phyloP scores from a whole-genome alignment of 768 basidiomycete species.

The Boletus pseudo-olivaceus region DNA sequence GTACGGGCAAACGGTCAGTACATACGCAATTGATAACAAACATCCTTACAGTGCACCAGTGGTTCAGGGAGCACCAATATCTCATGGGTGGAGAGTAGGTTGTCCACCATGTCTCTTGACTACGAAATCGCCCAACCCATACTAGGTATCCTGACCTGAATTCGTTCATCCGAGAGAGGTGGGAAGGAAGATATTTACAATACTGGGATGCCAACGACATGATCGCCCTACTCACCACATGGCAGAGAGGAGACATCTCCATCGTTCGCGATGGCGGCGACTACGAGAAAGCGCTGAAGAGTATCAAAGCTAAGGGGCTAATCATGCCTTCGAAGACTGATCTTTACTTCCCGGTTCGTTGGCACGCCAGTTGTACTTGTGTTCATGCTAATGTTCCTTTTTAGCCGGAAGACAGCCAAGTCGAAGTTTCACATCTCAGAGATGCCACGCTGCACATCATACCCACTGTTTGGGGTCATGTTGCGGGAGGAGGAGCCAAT shows the following conservation, averaged over 20 bases:
- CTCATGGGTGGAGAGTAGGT: slow-evolving; percentile 41
- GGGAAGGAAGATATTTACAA: slow-evolving; percentile 44
- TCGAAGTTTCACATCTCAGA: slow-evolving; percentile 42
- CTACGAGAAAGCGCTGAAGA: slow-evolving; percentile 37
- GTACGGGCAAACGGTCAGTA: slow-evolving; percentile 51
- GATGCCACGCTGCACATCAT: slow-evolving; percentile 50
- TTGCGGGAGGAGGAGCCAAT: slow-evolving; percentile 47
- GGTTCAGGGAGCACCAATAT: slow-evolving; percentile 51
- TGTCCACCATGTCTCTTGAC: not conserved
- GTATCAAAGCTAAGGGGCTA: slow-evolving; percentile 49
- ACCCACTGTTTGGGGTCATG: slow-evolving; percentile 56
- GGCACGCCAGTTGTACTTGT: not conserved
- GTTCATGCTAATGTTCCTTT: not conserved
- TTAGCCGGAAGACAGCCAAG: slow-evolving; percentile 54
- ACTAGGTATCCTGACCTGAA: slow-evolving; percentile 46
- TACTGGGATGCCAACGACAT: slow-evolving; percentile 58
- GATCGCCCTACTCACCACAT: slow-evolving; percentile 46
- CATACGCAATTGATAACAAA: not conserved
- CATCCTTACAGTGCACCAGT: slow-evolving; percentile 33
- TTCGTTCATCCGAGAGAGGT: slow-evolving; percentile 47
- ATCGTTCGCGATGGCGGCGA: slow-evolving; percentile 43
- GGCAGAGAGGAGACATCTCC: slow-evolving; percentile 53
- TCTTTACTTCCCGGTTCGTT: slow-evolving; percentile 52
- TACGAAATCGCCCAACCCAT: not conserved
- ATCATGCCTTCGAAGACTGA: slow-evolving; percentile 63